Evolutionary conservation across 441 rosid species (phyloP).

Genomic region (Adansonia gregorii): DNA sequence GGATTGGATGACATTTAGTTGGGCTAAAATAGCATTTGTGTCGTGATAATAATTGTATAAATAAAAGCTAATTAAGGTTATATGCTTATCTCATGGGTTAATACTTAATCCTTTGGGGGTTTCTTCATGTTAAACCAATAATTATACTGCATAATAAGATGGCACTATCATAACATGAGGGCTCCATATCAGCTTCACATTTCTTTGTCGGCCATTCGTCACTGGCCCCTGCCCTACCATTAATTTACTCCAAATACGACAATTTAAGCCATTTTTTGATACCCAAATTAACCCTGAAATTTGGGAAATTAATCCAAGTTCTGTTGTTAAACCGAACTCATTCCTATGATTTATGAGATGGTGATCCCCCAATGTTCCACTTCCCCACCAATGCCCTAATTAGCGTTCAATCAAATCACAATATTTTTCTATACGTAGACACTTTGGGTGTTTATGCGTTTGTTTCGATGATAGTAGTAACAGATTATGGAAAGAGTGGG

Average conservation of each 20-base stretch:
- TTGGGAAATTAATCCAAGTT: too few species aligned
- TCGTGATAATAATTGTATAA: conserved; percentile 16
- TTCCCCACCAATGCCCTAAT: conserved; percentile 20
- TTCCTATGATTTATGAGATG: background rate
- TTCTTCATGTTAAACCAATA: conserved; percentile 38
- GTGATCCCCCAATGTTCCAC: background rate
- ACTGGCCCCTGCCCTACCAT: conserved; percentile 38
- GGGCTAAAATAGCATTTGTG: conserved; percentile 17
- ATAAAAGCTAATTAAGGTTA: conserved; percentile 28
- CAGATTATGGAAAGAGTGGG: background rate
- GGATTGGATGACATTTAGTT: conserved; percentile 5
- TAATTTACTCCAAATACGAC: conserved; percentile 34
- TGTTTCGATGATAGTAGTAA: conserved; percentile 14
- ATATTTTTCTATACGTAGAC: background rate
- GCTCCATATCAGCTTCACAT: conserved; percentile 55
- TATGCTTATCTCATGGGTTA: conserved; percentile 37
- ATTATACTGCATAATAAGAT: conserved; percentile 28
- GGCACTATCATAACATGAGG: conserved; percentile 36
- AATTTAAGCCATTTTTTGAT: conserved; percentile 12
- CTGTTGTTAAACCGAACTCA: background rate
- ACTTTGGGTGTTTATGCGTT: conserved; percentile 12
- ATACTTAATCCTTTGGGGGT: conserved; percentile 38
- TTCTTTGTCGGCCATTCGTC: conserved; percentile 65
- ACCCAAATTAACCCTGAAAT: background rate
- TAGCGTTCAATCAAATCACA: conserved; percentile 8